phyloP scores from a whole-genome alignment of 2,329 filamentous ascomycete genomes.

The Xylariaceae sp. region DNA sequence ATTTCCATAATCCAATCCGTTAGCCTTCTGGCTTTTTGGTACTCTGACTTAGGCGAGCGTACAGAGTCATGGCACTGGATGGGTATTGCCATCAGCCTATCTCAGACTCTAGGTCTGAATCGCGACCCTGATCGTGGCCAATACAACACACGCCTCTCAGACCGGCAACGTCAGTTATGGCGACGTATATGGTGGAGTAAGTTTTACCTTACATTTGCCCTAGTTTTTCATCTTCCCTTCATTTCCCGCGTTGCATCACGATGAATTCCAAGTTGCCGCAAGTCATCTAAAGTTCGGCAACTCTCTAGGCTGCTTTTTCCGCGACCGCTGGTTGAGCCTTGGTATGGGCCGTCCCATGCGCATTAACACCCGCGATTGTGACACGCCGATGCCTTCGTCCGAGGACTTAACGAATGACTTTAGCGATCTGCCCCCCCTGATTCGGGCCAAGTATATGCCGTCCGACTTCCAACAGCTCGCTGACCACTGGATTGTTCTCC shows the following conservation, averaged over 20 bases:
- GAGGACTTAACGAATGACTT: constrained; percentile 20
- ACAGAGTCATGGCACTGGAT: constrained; percentile 26
- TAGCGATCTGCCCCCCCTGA: neutral
- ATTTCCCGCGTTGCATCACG: too few relatives aligned
- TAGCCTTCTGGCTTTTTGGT: constrained; percentile 26
- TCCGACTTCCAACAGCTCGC: constrained; percentile 19
- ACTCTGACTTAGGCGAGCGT: constrained; percentile 22
- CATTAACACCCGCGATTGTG: constrained; percentile 46
- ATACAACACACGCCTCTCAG: constrained; percentile 20
- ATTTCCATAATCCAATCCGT: constrained; percentile 25
- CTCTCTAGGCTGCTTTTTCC: constrained; percentile 40
- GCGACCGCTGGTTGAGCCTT: constrained; percentile 49
- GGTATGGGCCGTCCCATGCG: constrained; percentile 48
- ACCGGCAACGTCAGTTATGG: constrained; percentile 39
- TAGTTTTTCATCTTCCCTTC: neutral
- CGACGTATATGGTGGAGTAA: constrained; percentile 48
- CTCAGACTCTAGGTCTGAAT: constrained; percentile 23
- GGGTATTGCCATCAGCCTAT: constrained; percentile 27
- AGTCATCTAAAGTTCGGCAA: constrained; percentile 2
- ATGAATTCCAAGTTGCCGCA: neutral
- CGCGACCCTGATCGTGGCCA: constrained; percentile 21
- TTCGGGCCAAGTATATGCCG: constrained; percentile 13
- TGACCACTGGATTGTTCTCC: constrained; percentile 16
- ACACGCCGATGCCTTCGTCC: constrained; percentile 39
- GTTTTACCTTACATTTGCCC: neutral